Evolutionary conservation across 1,284 basidiomycete species (phyloP).

Genomic region (Heterobasidion irregulare): DNA sequence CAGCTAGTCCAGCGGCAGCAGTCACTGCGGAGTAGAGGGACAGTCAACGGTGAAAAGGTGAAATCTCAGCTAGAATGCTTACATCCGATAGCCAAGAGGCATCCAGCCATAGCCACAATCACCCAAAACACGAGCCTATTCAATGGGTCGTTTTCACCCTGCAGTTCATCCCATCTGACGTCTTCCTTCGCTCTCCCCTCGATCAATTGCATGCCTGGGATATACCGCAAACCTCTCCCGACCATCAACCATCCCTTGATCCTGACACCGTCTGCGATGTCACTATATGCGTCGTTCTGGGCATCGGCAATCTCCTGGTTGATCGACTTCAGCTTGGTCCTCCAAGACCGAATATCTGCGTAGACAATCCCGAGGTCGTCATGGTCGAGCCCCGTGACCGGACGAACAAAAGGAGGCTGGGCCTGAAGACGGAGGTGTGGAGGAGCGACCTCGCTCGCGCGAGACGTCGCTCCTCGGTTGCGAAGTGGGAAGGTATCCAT

Average conservation of each 20-base stretch:
- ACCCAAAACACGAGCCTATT: constrained; percentile 46
- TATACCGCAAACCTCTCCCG: constrained; percentile 54
- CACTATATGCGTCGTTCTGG: constrained; percentile 56
- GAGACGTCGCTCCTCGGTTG: constrained; percentile 9
- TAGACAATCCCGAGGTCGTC: constrained; percentile 59
- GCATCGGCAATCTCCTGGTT: constrained; percentile 60
- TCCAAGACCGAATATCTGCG: constrained; percentile 57
- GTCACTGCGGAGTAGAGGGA: constrained; percentile 37
- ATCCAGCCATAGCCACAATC: constrained; percentile 36
- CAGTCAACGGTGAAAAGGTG: neutral
- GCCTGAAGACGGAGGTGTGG: constrained; percentile 63
- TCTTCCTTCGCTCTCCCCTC: constrained; percentile 76
- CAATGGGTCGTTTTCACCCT: constrained; percentile 31
- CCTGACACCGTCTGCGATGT: constrained; percentile 58
- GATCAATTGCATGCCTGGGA: constrained; percentile 62
- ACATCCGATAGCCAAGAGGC: constrained; percentile 55
- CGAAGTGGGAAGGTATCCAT: constrained; percentile 63
- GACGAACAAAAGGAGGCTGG: constrained; percentile 64
- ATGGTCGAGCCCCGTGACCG: constrained; percentile 59
- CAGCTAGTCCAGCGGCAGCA: constrained; percentile 57
- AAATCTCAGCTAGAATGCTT: constrained; percentile 23
- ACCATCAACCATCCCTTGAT: constrained; percentile 74
- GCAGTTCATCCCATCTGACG: constrained; percentile 70
- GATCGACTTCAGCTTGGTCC: constrained; percentile 60
- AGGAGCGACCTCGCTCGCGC: constrained; percentile 33